phyloP scores from a whole-genome alignment of 345 rosid genomes.

The Euclidium syriacum region DNA sequence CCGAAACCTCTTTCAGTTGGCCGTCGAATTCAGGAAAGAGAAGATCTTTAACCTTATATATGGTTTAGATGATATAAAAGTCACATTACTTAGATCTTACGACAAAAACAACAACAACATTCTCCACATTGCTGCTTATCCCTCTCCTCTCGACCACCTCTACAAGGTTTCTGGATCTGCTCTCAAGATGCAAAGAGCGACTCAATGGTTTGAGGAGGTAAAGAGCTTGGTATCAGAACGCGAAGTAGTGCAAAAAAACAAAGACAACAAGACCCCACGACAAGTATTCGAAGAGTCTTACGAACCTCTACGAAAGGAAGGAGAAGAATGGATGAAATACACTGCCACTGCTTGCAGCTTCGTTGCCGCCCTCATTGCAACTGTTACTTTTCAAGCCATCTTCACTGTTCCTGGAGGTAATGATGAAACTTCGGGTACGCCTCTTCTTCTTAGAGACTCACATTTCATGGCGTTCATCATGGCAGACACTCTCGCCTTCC shows the following conservation, averaged over 20 bases:
- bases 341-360: slow-evolving; percentile 34
- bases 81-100: neutral
- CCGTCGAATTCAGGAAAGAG: neutral
- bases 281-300: slow-evolving; percentile 13
- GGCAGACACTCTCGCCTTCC: slow-evolving; percentile 29
- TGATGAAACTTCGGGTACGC: slow-evolving; percentile 7
- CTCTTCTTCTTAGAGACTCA: neutral
- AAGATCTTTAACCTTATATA: neutral
- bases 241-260: neutral
- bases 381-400: slow-evolving; percentile 35
- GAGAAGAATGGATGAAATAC: slow-evolving; percentile 37
- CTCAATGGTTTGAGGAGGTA: neutral
- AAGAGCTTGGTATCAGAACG: neutral
- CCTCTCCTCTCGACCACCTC: neutral
- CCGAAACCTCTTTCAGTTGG: neutral
- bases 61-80: neutral
- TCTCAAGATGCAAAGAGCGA: neutral
- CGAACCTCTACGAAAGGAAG: slow-evolving; percentile 12
- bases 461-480: slow-evolving; percentile 23
- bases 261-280: neutral
- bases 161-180: neutral
- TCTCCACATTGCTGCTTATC: neutral
- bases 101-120: neutral
- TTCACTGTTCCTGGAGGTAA: slow-evolving; percentile 39
- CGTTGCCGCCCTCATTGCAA: too few relatives aligned